phyloP scores from a whole-genome alignment of 2,329 filamentous ascomycete genomes.

The Cadophora luteo-olivacea region DNA sequence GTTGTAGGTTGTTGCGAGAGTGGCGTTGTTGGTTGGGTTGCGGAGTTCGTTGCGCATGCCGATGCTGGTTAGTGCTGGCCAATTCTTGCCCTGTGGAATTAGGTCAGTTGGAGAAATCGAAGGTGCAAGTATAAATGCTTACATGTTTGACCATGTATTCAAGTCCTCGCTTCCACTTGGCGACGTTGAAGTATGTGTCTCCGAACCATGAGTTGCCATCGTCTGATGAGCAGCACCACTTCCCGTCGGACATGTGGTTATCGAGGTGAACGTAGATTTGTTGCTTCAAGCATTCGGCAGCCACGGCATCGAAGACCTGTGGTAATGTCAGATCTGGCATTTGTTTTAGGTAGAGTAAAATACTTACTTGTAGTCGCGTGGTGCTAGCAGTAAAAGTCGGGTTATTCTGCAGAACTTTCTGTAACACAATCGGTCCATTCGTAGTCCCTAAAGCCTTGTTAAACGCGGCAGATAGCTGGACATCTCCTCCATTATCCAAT shows the following conservation, averaged over 20 bases:
- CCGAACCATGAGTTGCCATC: constrained; percentile 69
- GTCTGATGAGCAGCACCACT: constrained; percentile 61
- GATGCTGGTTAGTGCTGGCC: constrained; percentile 35
- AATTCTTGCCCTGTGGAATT: constrained; percentile 21
- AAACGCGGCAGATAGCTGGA: constrained; percentile 54
- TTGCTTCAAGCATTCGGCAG: constrained; percentile 60
- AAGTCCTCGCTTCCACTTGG: constrained; percentile 66
- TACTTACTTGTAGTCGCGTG: constrained; percentile 54
- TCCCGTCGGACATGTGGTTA: constrained; percentile 64
- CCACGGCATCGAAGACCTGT: constrained; percentile 68
- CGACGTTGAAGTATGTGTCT: constrained; percentile 62
- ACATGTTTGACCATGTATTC: constrained; percentile 66
- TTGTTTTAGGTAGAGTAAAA: no score
- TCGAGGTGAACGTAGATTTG: constrained; percentile 65
- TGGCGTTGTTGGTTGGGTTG: constrained; percentile 27
- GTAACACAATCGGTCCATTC: constrained; percentile 59
- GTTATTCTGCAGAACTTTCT: constrained; percentile 61
- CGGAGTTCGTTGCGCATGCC: constrained; percentile 51
- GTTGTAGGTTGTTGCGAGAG: constrained; percentile 45
- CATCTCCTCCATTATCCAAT: constrained; percentile 56
- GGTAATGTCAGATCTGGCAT: constrained; percentile 55
- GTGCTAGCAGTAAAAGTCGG: constrained; percentile 60
- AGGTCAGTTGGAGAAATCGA: background rate
- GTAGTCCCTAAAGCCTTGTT: constrained; percentile 53
- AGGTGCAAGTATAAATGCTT: constrained; percentile 36